Percentiles rank a stretch among this genome's conserved stretches.
Evolutionary conservation across 2,329 filamentous ascomycete genomes (phyloP).

Genomic region (Exophiala phaeomuriformis): DNA sequence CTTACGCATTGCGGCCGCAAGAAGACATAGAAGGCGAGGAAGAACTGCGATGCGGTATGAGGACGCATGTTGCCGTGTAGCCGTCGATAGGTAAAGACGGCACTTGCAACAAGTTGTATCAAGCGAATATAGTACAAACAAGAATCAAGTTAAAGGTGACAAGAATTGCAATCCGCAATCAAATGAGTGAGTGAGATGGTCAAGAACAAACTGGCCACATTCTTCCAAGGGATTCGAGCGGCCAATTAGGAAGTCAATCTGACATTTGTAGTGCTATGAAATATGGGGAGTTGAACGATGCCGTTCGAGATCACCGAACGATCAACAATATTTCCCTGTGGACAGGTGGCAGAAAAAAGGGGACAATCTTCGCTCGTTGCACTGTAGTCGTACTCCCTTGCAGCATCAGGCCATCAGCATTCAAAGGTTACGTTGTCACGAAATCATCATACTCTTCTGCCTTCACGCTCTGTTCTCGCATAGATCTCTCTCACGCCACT

Average conservation of each 20-base stretch:
- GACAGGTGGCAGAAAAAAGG: conserved; percentile 1
- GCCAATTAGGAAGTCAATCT: no score
- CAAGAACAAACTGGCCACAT: conserved; percentile 9
- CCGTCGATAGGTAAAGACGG: background rate
- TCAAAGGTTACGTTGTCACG: background rate
- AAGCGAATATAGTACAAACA: background rate
- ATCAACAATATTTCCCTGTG: background rate
- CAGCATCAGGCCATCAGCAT: background rate
- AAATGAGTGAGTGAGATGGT: background rate
- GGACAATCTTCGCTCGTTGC: no score
- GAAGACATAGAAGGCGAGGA: conserved; percentile 22
- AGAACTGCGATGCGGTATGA: conserved; percentile 21
- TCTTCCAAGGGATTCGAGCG: background rate
- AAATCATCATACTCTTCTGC: no score
- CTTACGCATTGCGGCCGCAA: conserved; percentile 12
- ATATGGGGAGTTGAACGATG: no score
- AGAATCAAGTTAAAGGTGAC: background rate
- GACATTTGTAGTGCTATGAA: no score
- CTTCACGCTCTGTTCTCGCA: no score
- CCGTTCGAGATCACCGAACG: no score
- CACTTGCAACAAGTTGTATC: background rate
- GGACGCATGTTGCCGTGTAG: conserved; percentile 13
- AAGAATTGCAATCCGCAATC: background rate
- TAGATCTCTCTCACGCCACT: no score
- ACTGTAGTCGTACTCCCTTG: no score